Evolutionary conservation across 345 rosid species (phyloP), one percentile per base, ranked within the genome.

Genomic region (Tarenaya hassleriana): DNA sequence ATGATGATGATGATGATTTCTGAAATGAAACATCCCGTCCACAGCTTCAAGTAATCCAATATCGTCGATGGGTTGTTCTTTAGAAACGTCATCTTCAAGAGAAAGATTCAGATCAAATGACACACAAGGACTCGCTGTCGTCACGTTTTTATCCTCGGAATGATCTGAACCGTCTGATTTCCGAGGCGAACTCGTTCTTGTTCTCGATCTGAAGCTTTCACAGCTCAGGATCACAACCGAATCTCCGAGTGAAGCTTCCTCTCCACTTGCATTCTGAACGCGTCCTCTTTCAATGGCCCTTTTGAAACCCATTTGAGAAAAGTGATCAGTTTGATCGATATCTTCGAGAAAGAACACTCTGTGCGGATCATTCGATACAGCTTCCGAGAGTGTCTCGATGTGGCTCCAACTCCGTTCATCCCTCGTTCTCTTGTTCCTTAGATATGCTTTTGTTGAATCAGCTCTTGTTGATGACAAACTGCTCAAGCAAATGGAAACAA

Each of bases 271-370:
- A 40, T 63, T 79, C 10, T 31, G 37, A 47, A 86, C 55, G 62
- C 64, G 71, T 50, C 95, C 95, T 35, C 73, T 76, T 69, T 81
- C 94, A 20, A 77, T 79, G 0, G 94, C 87, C 58, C 76, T 76
- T 69, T 77, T 83, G 75, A 89, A 76, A 16, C 82, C 86, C 33
- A 74, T 58, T 66, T 72, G 79, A 31, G 86, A 77, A 40, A 61
- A 64, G 44, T 71, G 77, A 58, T 89, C 88, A 3, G 90, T 77
- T 72, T 81, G 85, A 44, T 81, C 97, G 13, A 79, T 75, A 49
- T 86, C 95, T 56, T 83, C 90, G 9, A 89, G 63, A 0, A 86
- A 70, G 66, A 89, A 86, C 14, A 89, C 94, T 57, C 97, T 63
- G 20, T 61, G 87, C 1, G 95, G 94, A 62, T 88, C 73, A 4